Evolutionary conservation across 805 yeast species (phyloP), one percentile per base, ranked within the genome.

Genomic region (Scheffersomyces lignosus): DNA sequence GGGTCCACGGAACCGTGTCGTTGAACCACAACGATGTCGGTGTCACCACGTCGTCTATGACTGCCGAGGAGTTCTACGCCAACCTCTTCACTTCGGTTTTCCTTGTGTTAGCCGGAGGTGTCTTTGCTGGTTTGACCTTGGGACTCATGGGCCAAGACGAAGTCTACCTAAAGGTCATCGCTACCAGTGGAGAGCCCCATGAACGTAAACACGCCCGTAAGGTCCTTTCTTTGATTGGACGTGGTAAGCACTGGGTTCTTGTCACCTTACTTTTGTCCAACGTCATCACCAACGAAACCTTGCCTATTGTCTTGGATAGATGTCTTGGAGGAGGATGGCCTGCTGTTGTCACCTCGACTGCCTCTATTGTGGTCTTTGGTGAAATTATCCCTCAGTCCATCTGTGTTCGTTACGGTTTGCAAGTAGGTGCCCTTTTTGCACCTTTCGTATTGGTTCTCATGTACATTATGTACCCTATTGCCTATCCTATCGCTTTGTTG

Each of bases 141-240:
- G 98, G 93, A 2, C 74, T 91, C 8, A 91, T 91, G 99, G 98
- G 98, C 48, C 98, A 91, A 62, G 98, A 91, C 60, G 98, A 91
- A 61, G 91, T 91, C 16, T 87, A 90, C 52, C 71, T 91, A 43
- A 91, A 87, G 61, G 99, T 91, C 9, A 83, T 91, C 43, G 81
- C 89, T 37, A 79, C 84, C 31, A 79, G 89, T n/a, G 98, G 99
- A n/a, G 81, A 83, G 10, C 59, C 71, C 1, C 47, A 55, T 4
- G 97, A 91, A 58, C 75, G 83, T 25, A 71, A 65, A 34, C 73
- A 80, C 46, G 93, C 97, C 9, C 60, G 66, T 15, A 81, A 76
- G 48, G 98, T 91, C 20, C 73, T 91, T 40, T 57, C 66, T 14
- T 70, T 91, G 46, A 77, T 91, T 37, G 78, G 83, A 27, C 71